Evolutionary conservation across 2,329 filamentous ascomycete genomes (phyloP), one percentile per base, ranked within the genome.

Genomic region (Ceratocystis ficicola): DNA sequence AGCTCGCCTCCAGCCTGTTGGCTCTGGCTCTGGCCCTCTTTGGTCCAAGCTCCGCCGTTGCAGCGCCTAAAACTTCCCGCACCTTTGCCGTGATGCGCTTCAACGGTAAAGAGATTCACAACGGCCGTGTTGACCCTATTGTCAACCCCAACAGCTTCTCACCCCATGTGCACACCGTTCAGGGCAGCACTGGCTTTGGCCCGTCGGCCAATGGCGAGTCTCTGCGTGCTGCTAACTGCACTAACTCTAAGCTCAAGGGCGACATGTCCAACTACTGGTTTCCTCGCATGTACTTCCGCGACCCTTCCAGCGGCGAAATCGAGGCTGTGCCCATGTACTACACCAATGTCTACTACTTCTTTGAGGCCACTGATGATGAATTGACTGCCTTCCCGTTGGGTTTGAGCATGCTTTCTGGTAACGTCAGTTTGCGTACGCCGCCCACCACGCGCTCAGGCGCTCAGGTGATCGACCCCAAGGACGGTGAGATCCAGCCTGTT

Each of bases 211-310:
- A 80, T 52, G 88, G 84, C 70, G 77, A 83, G 66, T 77, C 81
- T 59, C 79, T 88, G 30, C 68, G 78, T 68, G 73, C 79, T 65
- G 89, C 86, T 41, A 79, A 81, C 30, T 93, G 89, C 79, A 88
- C 84, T 62, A 89, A 86, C 44, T 87, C 88, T 73, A 80, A 81
- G 68, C 79, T 89, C 72, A 83, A 80, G 70, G 83, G 82, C 65
- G 88, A 91, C 75, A 79, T 84, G 72, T 87, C 83, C 70, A 87
- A 87, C 74, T 92, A 93, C 78, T 92, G 89, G 89, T 84, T 86
- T 66, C 88, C 89, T 1, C 78, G 79, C 32, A 76, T 92, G 2
- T 91, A 86, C 76, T 90, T 86, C 75, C 76, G 80, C 70, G 81
- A 87, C 69, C 80, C 83, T 71, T 76, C 81, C 70, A 83, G 85